These are phyloP conservation scores for Diplodia mutila DNA, from an alignment of 2,329 filamentous ascomycete species.

Conservation along the genomic window DNA sequence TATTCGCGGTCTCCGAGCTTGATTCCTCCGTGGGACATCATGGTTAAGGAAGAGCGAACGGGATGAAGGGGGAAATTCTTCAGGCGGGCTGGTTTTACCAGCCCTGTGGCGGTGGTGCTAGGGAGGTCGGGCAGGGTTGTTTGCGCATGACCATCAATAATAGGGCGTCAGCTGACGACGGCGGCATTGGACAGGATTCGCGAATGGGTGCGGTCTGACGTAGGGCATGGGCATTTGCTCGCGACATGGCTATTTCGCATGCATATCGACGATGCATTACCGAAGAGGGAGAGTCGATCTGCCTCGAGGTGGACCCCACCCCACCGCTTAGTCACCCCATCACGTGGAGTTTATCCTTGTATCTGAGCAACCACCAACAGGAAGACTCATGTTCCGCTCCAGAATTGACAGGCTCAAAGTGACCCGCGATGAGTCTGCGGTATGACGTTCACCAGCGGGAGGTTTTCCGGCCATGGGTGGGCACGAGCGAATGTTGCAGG, in stretches of 20 bases:
- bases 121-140: background rate
- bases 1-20: background rate
- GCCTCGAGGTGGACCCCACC: background rate
- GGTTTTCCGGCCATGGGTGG: no score
- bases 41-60: background rate
- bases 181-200: background rate
- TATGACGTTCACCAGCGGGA: no score
- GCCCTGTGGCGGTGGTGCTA: background rate
- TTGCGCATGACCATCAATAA: background rate
- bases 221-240: no score
- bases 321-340: background rate
- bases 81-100: background rate
- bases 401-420: no score
- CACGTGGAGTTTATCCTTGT: no score
- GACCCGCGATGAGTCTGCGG: no score
- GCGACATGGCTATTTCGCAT: background rate
- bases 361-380: no score
- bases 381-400: no score
- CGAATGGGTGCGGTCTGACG: background rate
- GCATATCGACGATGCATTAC: background rate
- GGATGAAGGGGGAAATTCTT: background rate
- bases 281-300: background rate
- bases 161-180: slow-evolving; percentile 2
- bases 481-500: no score
- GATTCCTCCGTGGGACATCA: background rate